Conservation (phyloP, 352 stramenopile genomes). For the Phytophthora ohioensis region DNA sequence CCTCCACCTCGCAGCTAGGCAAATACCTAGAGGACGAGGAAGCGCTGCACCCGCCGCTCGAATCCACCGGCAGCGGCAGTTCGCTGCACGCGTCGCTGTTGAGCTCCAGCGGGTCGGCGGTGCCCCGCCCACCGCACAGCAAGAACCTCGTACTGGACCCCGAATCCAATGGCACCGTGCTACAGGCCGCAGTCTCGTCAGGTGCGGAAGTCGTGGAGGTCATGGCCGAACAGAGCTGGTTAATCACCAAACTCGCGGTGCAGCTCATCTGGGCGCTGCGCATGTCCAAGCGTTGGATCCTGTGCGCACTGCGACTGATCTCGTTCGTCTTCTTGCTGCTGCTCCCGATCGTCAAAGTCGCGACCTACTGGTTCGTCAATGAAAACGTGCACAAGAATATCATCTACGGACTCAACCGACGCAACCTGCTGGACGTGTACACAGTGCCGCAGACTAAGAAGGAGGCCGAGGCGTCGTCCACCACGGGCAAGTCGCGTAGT, state of each 20-base stretch:
- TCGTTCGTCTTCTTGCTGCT: slow-evolving; percentile 70
- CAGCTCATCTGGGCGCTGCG: slow-evolving; percentile 75
- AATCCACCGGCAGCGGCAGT: slow-evolving; percentile 21
- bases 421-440: slow-evolving; percentile 91
- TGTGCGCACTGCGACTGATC: slow-evolving; percentile 70
- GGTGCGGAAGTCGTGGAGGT: slow-evolving; percentile 62
- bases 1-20: slow-evolving; percentile 37
- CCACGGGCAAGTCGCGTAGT: slow-evolving; percentile 24
- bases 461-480: slow-evolving; percentile 11
- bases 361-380: slow-evolving; percentile 66
- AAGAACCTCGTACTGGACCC: slow-evolving; percentile 60
- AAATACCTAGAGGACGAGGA: slow-evolving; percentile 53
- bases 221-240: slow-evolving; percentile 74
- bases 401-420: slow-evolving; percentile 74
- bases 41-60: slow-evolving; percentile 28
- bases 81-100: slow-evolving; percentile 33
- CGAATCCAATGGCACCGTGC: slow-evolving; percentile 48
- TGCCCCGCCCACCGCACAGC: slow-evolving; percentile 45
- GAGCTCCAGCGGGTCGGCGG: slow-evolving; percentile 32
- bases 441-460: slow-evolving; percentile 45
- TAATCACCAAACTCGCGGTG: slow-evolving; percentile 74
- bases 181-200: slow-evolving; percentile 60
- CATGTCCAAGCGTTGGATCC: slow-evolving; percentile 76
- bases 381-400: slow-evolving; percentile 83
- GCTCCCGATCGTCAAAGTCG: slow-evolving; percentile 60